These are phyloP conservation scores for Taxillus chinensis DNA, from an alignment of 164 flowering plant species.

Conservation along the genomic window DNA sequence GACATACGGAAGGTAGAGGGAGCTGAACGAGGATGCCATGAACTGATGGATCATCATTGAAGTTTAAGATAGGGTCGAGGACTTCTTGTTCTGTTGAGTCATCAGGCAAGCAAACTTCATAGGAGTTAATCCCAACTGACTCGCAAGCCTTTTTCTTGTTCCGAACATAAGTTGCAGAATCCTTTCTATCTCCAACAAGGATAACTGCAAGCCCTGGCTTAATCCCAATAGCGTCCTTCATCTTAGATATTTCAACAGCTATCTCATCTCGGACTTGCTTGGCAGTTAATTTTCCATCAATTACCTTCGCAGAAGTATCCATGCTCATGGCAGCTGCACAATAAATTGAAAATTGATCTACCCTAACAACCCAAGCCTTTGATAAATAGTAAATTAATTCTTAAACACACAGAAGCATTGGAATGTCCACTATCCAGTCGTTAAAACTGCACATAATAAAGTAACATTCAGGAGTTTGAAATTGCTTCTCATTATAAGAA, in stretches of 20 bases:
- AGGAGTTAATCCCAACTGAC: conserved; percentile 72
- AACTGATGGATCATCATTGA: conserved; percentile 67
- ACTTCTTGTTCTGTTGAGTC: conserved; percentile 67
- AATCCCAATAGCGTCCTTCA: conserved; percentile 69
- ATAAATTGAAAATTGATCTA: conserved; percentile 1
- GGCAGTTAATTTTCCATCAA: conserved; percentile 80
- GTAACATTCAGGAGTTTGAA: not conserved
- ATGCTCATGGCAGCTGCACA: conserved; percentile 30
- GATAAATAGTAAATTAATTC: conserved; percentile 5
- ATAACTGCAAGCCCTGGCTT: conserved; percentile 96
- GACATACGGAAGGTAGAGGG: conserved; percentile 77
- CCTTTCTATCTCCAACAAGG: conserved; percentile 85
- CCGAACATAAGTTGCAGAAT: conserved; percentile 87
- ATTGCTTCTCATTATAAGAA: not conserved
- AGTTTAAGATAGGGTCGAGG: conserved; percentile 40
- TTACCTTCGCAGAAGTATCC: conserved; percentile 48
- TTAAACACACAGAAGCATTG: conserved; percentile 2
- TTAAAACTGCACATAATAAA: not conserved
- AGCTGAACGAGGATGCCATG: conserved; percentile 96
- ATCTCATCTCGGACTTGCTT: conserved; percentile 73
- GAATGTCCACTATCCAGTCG: not conserved
- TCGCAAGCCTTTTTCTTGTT: conserved; percentile 87
- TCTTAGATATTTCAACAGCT: conserved; percentile 49
- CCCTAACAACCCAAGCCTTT: not conserved
- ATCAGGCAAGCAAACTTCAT: conserved; percentile 61